A percentile compares a stretch with the other conserved stretches of the same genome.
phyloP scores from a whole-genome alignment of 441 rosid genomes.

The Aquilaria agallochum region DNA sequence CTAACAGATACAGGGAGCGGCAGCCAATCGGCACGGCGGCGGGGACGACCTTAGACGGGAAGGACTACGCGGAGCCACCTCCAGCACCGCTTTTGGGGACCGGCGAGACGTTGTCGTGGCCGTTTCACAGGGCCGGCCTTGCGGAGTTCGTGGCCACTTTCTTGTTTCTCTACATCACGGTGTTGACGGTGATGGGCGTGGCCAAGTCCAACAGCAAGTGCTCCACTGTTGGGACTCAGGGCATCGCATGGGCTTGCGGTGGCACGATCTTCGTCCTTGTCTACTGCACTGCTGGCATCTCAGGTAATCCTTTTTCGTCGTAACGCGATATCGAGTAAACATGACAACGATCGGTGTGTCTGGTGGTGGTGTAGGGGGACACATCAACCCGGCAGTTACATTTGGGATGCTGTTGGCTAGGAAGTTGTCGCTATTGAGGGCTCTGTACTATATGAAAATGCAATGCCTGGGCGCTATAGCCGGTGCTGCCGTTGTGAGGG shows the following conservation, averaged over 20 bases:
- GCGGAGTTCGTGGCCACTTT: constrained; percentile 32
- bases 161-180: constrained; percentile 33
- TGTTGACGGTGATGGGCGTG: constrained; percentile 35
- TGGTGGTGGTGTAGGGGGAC: constrained; percentile 36
- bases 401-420: constrained; percentile 49
- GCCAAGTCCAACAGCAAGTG: constrained; percentile 27
- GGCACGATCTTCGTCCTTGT: constrained; percentile 36
- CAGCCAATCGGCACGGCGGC: constrained; percentile 30
- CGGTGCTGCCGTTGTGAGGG: constrained; percentile 53
- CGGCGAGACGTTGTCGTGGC: constrained; percentile 25
- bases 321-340: background rate
- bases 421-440: constrained; percentile 46
- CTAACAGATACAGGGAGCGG: constrained; percentile 21
- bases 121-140: constrained; percentile 33
- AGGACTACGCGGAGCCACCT: constrained; percentile 30
- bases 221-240: constrained; percentile 28
- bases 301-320: constrained; percentile 13
- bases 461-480: constrained; percentile 56
- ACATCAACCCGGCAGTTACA: constrained; percentile 58
- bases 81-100: constrained; percentile 22
- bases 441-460: constrained; percentile 44
- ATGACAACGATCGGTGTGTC: too few relatives aligned
- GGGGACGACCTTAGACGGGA: constrained; percentile 11
- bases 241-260: constrained; percentile 38
- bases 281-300: constrained; percentile 34